phyloP scores from a whole-genome alignment of 1,139 yeast species.

The Pichia sp. region DNA sequence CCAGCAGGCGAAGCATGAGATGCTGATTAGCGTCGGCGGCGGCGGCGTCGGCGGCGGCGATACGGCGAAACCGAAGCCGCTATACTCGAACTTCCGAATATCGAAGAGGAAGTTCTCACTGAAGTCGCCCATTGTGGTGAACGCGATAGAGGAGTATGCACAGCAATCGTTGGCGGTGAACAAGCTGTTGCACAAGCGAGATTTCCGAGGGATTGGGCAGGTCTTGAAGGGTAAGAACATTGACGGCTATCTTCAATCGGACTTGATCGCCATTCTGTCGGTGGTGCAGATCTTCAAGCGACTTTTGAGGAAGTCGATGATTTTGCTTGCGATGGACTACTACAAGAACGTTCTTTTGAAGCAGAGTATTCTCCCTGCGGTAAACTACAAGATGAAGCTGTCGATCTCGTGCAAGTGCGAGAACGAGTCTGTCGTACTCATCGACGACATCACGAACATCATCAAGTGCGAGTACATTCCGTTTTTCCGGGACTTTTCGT shows the following conservation, averaged over 20 bases:
- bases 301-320: conserved; percentile 6
- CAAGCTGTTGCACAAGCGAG: neutral
- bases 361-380: conserved; percentile 9
- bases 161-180: neutral
- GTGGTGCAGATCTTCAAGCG: conserved; percentile 7
- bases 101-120: neutral
- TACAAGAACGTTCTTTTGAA: conserved; percentile 11
- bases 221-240: neutral
- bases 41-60: too few species aligned
- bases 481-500: conserved; percentile 1
- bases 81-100: neutral
- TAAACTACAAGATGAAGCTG: conserved; percentile 5
- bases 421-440: conserved; percentile 5
- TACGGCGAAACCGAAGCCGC: neutral
- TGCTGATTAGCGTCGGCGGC: too few species aligned
- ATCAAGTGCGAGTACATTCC: conserved; percentile 11
- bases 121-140: neutral
- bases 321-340: conserved; percentile 9
- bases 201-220: neutral
- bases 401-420: conserved; percentile 9
- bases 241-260: neutral
- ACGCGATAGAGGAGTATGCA: neutral
- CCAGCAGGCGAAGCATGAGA: too few species aligned
- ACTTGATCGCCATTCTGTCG: neutral
- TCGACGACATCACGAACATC: conserved; percentile 7